Base-by-base conservation (phyloP, 2,329 filamentous ascomycete species). In the Monilinia fructicola region DNA sequence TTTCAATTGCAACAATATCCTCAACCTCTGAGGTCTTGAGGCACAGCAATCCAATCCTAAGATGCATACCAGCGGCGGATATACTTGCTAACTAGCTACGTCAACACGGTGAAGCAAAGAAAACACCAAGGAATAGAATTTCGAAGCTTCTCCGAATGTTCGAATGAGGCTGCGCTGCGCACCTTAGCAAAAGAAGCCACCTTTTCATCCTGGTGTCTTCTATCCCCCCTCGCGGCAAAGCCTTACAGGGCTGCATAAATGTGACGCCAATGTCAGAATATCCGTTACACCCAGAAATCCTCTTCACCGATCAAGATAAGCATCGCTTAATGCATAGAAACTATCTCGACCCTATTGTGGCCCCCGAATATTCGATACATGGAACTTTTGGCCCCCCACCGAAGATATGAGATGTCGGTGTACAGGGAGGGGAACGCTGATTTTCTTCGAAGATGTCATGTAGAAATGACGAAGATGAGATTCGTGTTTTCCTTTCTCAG, bases 261-360 rank as follows among this genome's bases (percentile, higher is more conserved):
- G 54, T 65, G 46, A 65, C 54, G 35, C 63, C 54, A 65, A 53
- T 60, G 46, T 65, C 63, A 60, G 42, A 52, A 26, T 38, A 52
- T 48, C 31, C 23, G 54, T 53, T 28, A 46, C 63, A 65, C n/a
- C 54, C 23, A 35, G 31, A 23, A 42, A 60, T 44, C 28, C 56
- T 31, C 28, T 42, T 60, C 63, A 60, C 63, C 63, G 63, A 65
- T 35, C 54, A 65, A 60, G 26, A 65, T 65, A 65, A 65, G 63
- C 63, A 65, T 64, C 63, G 28, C 28, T 58, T 60, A 40, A 21
- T 21, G 11, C 23, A 23, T 21, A 40, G 23, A 53, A n/a, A 26
- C 55, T n/a, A n/a, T 60, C 35, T 23, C 52, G 23, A 31, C 23
- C 44, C 44, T 65, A 65, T 65, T 65, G 26, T 21, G 46, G 53